Evolutionary conservation across 208 protist species (phyloP).

Genomic region (Leishmania aethiopica): DNA sequence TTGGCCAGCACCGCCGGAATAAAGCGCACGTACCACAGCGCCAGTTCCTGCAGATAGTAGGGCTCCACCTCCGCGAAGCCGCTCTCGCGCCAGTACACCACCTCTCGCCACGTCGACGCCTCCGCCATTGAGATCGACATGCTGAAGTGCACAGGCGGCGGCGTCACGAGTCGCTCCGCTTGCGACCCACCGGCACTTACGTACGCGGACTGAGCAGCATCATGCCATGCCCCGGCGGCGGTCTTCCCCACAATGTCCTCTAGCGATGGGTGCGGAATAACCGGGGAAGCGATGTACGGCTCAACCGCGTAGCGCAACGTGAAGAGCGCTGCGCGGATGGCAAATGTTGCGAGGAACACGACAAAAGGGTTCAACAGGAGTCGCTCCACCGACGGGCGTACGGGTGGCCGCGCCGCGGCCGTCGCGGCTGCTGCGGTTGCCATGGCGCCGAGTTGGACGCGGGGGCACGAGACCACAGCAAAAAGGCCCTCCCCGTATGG

Average conservation of each 20-base stretch:
- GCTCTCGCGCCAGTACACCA: constrained; percentile 58
- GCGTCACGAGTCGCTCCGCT: constrained; percentile 21
- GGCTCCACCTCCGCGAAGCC: constrained; percentile 34
- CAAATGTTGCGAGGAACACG: constrained; percentile 25
- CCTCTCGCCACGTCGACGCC: constrained; percentile 66
- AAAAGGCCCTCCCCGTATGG: background rate
- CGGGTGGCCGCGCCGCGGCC: background rate
- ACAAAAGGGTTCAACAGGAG: constrained; percentile 18
- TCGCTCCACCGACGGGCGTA: constrained; percentile 10
- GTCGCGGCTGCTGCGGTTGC: background rate
- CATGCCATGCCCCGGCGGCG: background rate
- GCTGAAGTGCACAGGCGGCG: constrained; percentile 35
- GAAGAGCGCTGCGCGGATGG: constrained; percentile 14
- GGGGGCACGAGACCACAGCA: background rate
- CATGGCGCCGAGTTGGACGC: background rate
- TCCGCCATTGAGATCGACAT: constrained; percentile 36
- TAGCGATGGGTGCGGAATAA: constrained; percentile 26
- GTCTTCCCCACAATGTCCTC: constrained; percentile 10
- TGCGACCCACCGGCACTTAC: constrained; percentile 1
- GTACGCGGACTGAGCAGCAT: constrained; percentile 14
- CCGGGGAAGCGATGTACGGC: constrained; percentile 18
- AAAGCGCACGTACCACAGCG: constrained; percentile 69
- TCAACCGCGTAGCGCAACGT: constrained; percentile 16
- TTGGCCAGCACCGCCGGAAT: constrained; percentile 44
- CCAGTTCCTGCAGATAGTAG: constrained; percentile 43